These are phyloP conservation scores for Pneumocystis sp. DNA, from an alignment of 1,139 yeast genomes.

Conservation along the genomic window DNA sequence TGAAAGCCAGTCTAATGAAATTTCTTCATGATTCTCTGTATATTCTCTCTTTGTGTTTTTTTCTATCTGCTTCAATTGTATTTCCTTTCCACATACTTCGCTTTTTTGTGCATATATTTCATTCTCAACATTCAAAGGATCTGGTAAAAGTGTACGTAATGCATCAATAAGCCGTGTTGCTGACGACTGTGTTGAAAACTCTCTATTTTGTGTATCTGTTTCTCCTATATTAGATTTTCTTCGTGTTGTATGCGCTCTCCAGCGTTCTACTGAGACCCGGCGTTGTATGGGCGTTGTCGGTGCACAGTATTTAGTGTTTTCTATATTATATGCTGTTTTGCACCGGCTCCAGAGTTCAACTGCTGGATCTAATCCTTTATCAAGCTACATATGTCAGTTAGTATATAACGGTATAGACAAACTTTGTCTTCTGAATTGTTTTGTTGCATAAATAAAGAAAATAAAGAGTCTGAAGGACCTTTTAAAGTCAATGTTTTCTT, in stretches of 20 bases:
- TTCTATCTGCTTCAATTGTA: neutral
- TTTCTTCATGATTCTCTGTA: neutral
- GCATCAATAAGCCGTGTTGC: neutral
- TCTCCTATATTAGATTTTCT: neutral
- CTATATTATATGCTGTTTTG: neutral
- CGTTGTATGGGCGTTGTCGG: neutral
- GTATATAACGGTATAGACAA: neutral
- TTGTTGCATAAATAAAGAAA: neutral
- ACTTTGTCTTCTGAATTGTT: neutral
- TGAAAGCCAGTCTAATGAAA: neutral
- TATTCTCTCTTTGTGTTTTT: neutral
- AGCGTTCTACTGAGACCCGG: neutral
- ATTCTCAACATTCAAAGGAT: neutral
- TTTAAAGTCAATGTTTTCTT: neutral
- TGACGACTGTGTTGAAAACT: neutral
- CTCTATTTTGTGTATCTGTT: neutral
- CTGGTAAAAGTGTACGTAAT: neutral
- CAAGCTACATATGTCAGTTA: neutral
- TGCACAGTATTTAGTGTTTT: neutral
- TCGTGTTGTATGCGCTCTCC: neutral
- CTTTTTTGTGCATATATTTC: neutral
- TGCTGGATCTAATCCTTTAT: neutral
- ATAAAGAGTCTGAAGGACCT: neutral
- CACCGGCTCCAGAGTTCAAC: neutral
- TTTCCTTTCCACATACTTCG: neutral